Base-by-base conservation (phyloP, 345 rosid species). In the Melaleuca alternifolia region DNA sequence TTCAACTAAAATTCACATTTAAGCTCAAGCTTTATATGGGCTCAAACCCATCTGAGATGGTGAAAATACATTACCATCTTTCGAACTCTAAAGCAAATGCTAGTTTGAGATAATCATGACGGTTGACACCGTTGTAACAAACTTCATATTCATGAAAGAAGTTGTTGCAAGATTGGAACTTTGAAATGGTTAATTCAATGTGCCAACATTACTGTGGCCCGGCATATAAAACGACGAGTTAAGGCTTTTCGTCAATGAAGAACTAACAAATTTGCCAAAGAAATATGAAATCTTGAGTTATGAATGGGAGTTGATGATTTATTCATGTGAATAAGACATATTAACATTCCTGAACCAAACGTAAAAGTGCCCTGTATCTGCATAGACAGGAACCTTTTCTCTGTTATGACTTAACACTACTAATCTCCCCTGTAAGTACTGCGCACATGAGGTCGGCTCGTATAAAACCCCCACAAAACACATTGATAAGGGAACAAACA, bases 331-430 rank as follows among this genome's bases (percentile, higher is more conserved):
- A 41, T 41, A 41, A 4, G 41, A 41, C 41, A 2, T 4, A 4
- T 41, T 41, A 41, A 41, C 41, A 41, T 41, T 41, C 41, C 41
- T 41, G 41, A 41, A 41, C 41, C 41, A 41, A 2, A 41, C 41
- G 41, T 41, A 41, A 41, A 41, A 41, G 41, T 41, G 41, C 41
- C 41, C 41, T 33, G 46, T 65, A 44, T 65, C 77, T 9, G 44
- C 46, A 33, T 65, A 33, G 77, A 33, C 77, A 65, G 37, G n/a
- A 84, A 95, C 24, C 77, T 57, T 81, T 61, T 94, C 95, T 88
- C 92, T 90, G 21, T 65, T 82, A 93, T 11, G 14, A 33, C 41
- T 62, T 62, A 2, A n/a, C n/a, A n/a, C 33, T 5, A 12, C 71
- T 59, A 59, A 2, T n/a, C 71, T 59, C 33, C 33, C 33, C 71